A percentile compares a stretch with the other conserved stretches of the same genome.
phyloP scores from a whole-genome alignment of 2,329 filamentous ascomycete genomes.

The Setomelanomma holmii region DNA sequence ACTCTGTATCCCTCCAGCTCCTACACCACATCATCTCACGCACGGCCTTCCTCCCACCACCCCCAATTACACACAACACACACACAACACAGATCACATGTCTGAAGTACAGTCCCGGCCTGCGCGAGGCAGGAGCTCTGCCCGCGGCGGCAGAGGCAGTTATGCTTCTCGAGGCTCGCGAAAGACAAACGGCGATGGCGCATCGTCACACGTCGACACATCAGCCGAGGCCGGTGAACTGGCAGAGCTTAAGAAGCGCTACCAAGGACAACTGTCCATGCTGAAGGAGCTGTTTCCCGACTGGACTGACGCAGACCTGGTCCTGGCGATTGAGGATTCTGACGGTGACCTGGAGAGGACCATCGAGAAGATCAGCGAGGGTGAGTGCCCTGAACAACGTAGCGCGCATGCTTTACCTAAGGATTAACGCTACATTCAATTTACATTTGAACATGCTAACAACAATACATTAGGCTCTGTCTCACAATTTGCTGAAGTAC shows the following conservation, averaged over 20 bases:
- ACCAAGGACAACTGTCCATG: constrained; percentile 76
- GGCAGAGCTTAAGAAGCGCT: constrained; percentile 89
- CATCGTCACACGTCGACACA: constrained; percentile 65
- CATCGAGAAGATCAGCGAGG: constrained; percentile 80
- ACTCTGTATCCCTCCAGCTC: constrained; percentile 28
- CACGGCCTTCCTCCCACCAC: constrained; percentile 33
- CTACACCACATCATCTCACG: constrained; percentile 41
- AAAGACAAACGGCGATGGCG: constrained; percentile 74
- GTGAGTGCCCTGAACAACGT: constrained; percentile 54
- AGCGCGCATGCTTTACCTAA: background rate
- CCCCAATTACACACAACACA: constrained; percentile 46
- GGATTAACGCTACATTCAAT: background rate
- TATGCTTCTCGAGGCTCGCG: constrained; percentile 63
- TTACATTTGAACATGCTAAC: background rate
- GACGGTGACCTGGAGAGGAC: constrained; percentile 76
- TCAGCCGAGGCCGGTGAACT: constrained; percentile 87
- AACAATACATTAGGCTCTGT: constrained; percentile 66
- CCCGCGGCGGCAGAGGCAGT: constrained; percentile 81
- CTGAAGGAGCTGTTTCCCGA: constrained; percentile 94
- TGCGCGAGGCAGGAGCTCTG: constrained; percentile 88
- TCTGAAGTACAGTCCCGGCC: constrained; percentile 91
- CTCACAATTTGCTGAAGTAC: constrained; percentile 82
- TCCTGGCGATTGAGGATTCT: constrained; percentile 90
- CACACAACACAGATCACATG: constrained; percentile 67
- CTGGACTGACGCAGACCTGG: constrained; percentile 94